A percentile compares a stretch with the other conserved stretches of the same genome.
Evolutionary conservation across 495 filamentous ascomycete species (phyloP).

Genomic region (Apiosordaria backusii): DNA sequence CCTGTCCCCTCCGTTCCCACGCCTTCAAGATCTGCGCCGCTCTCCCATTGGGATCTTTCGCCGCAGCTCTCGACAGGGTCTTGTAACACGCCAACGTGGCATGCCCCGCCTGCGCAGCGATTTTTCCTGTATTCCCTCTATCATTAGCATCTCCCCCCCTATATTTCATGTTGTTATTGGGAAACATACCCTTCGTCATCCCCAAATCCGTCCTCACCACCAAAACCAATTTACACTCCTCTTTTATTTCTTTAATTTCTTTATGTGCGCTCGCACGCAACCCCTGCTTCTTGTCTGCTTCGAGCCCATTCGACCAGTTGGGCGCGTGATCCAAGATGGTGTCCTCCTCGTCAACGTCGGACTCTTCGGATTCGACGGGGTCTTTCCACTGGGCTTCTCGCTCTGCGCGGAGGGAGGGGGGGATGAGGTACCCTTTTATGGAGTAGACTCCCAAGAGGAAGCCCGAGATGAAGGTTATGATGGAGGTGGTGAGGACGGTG

Average conservation of each 20-base stretch:
- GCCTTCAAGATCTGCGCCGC: slow-evolving; percentile 63
- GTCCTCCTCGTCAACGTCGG: slow-evolving; percentile 51
- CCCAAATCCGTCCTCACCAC: slow-evolving; percentile 90
- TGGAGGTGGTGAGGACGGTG: slow-evolving; percentile 57
- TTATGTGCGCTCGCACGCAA: slow-evolving; percentile 33
- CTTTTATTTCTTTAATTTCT: slow-evolving; percentile 39
- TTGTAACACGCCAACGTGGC: slow-evolving; percentile 98
- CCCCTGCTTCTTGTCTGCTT: slow-evolving; percentile 48
- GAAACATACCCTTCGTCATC: slow-evolving; percentile 82
- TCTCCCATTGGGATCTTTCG: slow-evolving; percentile 44
- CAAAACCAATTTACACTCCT: slow-evolving; percentile 92
- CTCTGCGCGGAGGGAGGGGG: slow-evolving; percentile 38
- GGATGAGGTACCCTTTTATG: slow-evolving; percentile 48
- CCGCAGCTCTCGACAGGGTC: slow-evolving; percentile 56
- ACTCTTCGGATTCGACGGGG: slow-evolving; percentile 49
- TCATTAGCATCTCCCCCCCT: background rate
- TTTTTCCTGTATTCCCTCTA: slow-evolving; percentile 68
- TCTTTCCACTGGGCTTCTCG: slow-evolving; percentile 34
- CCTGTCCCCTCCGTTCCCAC: slow-evolving; percentile 83
- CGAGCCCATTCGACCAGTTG: slow-evolving; percentile 53
- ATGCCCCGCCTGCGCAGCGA: slow-evolving; percentile 93
- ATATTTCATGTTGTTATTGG: background rate
- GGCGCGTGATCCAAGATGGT: slow-evolving; percentile 54
- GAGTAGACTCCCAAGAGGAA: slow-evolving; percentile 56
- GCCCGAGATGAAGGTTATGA: slow-evolving; percentile 60